Evolutionary conservation across 208 protist genomes (phyloP), one percentile per base, ranked within the genome.

Genomic region (Trypanosoma platydactyli): DNA sequence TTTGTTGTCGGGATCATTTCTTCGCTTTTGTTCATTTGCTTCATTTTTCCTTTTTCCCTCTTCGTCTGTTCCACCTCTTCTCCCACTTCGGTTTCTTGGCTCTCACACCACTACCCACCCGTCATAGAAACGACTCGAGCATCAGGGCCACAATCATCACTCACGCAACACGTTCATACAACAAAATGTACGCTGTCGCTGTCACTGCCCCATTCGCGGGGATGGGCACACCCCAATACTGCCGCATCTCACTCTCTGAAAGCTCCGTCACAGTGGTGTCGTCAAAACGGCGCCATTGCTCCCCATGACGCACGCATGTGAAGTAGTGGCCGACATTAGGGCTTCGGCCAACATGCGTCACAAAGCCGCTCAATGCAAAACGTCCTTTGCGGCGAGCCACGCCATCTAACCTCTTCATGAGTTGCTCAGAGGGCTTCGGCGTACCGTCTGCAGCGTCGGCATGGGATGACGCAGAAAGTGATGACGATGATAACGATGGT

Each of bases 301-400:
- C 76, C 24, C 79, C 80, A 58, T 88, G 86, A 22, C 87, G 84
- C 11, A 95, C 80, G 51, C 94, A 91, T n/a, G 86, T 90, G 59
- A 96, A 88, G 76, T 98, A 98, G 68, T 98, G 94, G 4, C 94
- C 94, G 22, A 78, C 54, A 61, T 83, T 88, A 3, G 90, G 86
- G 7, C 84, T 86, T 40, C 83, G 74, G 16, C 94, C 94, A 25
- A 91, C 30, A 71, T 98, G 94, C 15, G 92, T 80, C 3, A 98
- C 90, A 53, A 97, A 94, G 24, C 89, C 94, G 25, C 80, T 91
- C 44, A 98, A 76, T 48, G 78, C 76, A 59, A 92, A 97, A 46
- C 86, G 83, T 16, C 81, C 82, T 73, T 92, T 94, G 72, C 86
- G 84, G 29, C 69, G 74, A 16, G 77, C 76, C 20, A 88, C 62